Conservation (phyloP, 257 asterid genomes). For the Plectranthus barbatus region DNA sequence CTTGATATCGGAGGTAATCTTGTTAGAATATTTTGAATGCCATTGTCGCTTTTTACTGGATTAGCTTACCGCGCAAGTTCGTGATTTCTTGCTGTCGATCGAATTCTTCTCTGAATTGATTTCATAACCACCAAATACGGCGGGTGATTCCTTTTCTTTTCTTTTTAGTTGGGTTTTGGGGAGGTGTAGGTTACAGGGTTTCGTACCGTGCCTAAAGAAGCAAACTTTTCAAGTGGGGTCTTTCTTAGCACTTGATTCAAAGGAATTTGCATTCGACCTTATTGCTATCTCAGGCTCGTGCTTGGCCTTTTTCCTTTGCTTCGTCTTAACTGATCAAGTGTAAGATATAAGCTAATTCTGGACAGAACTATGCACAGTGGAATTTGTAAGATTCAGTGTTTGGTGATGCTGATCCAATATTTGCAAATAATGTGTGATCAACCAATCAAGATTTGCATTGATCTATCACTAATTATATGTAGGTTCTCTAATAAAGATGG, state of each 20-base stretch:
- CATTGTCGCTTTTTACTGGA: neutral
- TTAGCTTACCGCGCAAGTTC: neutral
- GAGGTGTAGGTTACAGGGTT: neutral
- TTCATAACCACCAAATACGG: neutral
- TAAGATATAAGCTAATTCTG: neutral
- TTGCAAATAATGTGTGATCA: neutral
- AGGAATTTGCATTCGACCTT: neutral
- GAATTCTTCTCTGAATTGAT: neutral
- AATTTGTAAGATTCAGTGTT: neutral
- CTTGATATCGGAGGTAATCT: constrained; percentile 83
- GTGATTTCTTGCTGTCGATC: neutral
- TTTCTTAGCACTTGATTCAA: neutral
- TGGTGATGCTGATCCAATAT: neutral
- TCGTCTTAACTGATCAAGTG: constrained; percentile 1
- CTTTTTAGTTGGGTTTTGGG: neutral
- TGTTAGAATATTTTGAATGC: neutral
- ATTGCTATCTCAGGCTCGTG: neutral
- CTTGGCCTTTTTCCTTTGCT: neutral
- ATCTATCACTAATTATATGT: constrained; percentile 5
- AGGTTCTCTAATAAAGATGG: constrained; percentile 85
- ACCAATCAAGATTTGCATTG: constrained; percentile 1
- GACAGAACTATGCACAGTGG: neutral
- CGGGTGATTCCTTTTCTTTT: neutral
- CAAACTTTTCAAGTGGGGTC: neutral
- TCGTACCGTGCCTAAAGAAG: neutral